These are phyloP conservation scores for Rubus parviflorus DNA, from an alignment of 306 rosid genomes.

Conservation along the genomic window DNA sequence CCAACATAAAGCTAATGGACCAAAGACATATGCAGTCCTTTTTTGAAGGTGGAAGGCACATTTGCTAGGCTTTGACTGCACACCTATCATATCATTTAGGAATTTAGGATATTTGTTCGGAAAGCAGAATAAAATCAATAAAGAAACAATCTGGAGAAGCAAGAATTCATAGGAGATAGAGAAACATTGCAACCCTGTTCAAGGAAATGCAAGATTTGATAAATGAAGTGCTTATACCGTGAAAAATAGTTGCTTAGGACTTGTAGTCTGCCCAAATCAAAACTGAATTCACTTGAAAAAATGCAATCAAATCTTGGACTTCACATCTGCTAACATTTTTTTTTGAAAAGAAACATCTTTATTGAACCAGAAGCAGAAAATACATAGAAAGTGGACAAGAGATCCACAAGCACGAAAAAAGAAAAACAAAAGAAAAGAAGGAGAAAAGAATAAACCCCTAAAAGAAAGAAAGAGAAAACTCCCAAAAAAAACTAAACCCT, in stretches of 20 bases:
- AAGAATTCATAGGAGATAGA: neutral
- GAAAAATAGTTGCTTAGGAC: neutral
- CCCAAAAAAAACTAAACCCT: too few relatives aligned
- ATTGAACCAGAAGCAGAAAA: too few relatives aligned
- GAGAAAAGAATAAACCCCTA: too few relatives aligned
- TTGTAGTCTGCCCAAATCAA: neutral
- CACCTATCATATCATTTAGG: neutral
- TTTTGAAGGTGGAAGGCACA: slow-evolving; percentile 1
- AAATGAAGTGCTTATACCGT: neutral
- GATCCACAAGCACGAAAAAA: too few relatives aligned
- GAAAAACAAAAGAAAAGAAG: too few relatives aligned
- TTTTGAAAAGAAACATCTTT: too few relatives aligned
- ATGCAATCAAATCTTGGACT: neutral
- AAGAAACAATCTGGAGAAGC: neutral
- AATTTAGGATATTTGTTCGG: neutral
- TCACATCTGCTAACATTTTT: neutral
- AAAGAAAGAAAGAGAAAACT: too few relatives aligned
- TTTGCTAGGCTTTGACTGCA: neutral
- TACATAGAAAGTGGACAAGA: too few relatives aligned
- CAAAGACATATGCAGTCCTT: neutral
- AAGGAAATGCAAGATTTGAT: neutral
- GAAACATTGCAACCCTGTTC: neutral
- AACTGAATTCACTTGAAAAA: neutral
- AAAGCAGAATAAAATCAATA: neutral
- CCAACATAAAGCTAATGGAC: slow-evolving; percentile 9